Percentiles rank a stretch among this genome's conserved stretches.
Evolutionary conservation across 2,329 filamentous ascomycete species (phyloP).

Genomic region (Aspergillus ibericus): DNA sequence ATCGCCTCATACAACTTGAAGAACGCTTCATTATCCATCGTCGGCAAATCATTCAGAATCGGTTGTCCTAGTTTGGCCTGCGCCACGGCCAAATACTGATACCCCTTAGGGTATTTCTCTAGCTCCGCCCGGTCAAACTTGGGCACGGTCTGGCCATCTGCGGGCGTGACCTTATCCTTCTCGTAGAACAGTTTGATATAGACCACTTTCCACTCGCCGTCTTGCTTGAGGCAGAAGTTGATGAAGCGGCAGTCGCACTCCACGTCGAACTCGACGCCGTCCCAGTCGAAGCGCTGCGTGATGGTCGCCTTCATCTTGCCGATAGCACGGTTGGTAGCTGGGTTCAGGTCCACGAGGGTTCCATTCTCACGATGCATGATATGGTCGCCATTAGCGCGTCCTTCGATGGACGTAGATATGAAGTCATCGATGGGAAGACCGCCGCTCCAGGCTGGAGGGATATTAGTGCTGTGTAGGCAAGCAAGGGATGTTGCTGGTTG

Average conservation of each 20-base stretch:
- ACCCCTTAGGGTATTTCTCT: background rate
- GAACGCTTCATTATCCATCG: background rate
- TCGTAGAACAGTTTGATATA: conserved; percentile 4
- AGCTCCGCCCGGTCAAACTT: background rate
- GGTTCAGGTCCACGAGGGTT: conserved; percentile 3
- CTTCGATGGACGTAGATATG: background rate
- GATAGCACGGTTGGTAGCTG: background rate
- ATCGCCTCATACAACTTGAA: background rate
- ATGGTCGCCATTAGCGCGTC: background rate
- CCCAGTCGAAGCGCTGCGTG: conserved; percentile 1
- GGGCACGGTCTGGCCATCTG: background rate
- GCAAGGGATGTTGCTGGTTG: no score
- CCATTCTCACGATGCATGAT: conserved; percentile 6
- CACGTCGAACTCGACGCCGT: background rate
- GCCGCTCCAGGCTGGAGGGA: background rate
- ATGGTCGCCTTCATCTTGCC: conserved; percentile 5
- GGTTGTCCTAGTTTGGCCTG: background rate
- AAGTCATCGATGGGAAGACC: background rate
- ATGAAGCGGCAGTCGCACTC: conserved; percentile 6
- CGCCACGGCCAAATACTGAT: conserved; percentile 1
- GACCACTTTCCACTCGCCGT: background rate
- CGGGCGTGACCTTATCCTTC: background rate
- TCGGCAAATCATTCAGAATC: background rate
- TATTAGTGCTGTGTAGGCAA: background rate
- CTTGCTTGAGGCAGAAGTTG: background rate